Evolutionary conservation across 305 asterid genomes (phyloP).

Genomic region (Solanum chacoense): DNA sequence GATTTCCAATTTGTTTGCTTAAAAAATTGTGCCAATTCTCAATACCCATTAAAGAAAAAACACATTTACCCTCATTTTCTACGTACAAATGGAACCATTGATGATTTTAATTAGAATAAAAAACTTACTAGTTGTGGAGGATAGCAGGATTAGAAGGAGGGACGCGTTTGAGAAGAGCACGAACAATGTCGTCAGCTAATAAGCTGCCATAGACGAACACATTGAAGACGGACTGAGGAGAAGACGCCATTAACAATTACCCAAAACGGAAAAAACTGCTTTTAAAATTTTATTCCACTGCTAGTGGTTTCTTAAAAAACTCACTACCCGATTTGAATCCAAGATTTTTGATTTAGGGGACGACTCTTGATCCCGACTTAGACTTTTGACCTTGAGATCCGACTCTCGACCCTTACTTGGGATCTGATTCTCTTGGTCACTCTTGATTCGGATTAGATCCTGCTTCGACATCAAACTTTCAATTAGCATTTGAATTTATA

Average conservation of each 20-base stretch:
- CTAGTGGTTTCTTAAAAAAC: too few species aligned
- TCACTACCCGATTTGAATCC: rapidly evolving
- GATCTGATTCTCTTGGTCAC: neutral
- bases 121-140: slow-evolving; percentile 45
- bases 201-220: slow-evolving; percentile 96
- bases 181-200: slow-evolving; percentile 76
- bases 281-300: neutral
- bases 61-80: neutral
- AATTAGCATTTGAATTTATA: too few species aligned
- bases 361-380: neutral
- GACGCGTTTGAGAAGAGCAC: slow-evolving; percentile 56
- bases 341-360: too few species aligned
- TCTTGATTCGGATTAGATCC: neutral
- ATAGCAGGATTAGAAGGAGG: slow-evolving; percentile 56
- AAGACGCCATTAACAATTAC: slow-evolving; percentile 24
- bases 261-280: neutral
- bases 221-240: slow-evolving; percentile 19
- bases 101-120: neutral
- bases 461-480: too few species aligned
- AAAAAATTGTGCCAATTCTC: neutral
- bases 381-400: rapidly evolving
- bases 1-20: neutral
- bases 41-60: neutral
- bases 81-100: neutral
- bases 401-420: rapidly evolving